Conservation (phyloP, 1,284 basidiomycete species). For the Cryptococcus sp. region DNA sequence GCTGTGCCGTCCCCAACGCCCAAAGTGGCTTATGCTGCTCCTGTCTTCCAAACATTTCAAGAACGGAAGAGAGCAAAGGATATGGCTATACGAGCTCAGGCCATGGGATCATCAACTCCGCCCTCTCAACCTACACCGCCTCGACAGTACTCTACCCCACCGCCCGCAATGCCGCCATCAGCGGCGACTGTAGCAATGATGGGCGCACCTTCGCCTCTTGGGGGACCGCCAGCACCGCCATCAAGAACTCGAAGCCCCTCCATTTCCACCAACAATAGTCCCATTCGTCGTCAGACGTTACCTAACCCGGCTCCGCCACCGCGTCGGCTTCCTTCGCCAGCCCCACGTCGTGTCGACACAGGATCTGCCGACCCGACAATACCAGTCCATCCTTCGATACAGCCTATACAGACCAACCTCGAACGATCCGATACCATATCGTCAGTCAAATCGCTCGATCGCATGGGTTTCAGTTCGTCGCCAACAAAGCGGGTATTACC, state of each 20-base stretch:
- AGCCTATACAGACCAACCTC: constrained; percentile 24
- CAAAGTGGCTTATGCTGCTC: constrained; percentile 40
- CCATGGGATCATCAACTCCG: constrained; percentile 1
- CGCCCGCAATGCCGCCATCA: constrained; percentile 6
- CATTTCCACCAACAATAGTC: neutral
- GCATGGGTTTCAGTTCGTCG: constrained; percentile 27
- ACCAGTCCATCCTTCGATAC: constrained; percentile 1
- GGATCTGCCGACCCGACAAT: constrained; percentile 4
- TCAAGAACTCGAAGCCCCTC: constrained; percentile 10
- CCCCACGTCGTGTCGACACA: neutral
- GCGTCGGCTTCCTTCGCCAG: constrained; percentile 9
- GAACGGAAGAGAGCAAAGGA: constrained; percentile 47
- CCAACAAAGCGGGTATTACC: constrained; percentile 39
- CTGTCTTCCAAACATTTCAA: constrained; percentile 50
- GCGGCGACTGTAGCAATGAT: constrained; percentile 22
- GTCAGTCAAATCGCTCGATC: constrained; percentile 48
- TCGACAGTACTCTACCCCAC: neutral
- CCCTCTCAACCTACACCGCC: neutral
- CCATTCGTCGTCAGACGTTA: neutral
- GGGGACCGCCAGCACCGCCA: constrained; percentile 14
- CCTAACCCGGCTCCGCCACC: constrained; percentile 20
- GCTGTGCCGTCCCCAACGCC: constrained; percentile 32
- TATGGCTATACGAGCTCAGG: constrained; percentile 23
- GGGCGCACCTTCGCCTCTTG: constrained; percentile 5
- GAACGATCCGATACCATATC: constrained; percentile 49